Evolutionary conservation across 352 stramenopile species (phyloP), one percentile per base, ranked within the genome.

Genomic region (Pythium pyrilobum): DNA sequence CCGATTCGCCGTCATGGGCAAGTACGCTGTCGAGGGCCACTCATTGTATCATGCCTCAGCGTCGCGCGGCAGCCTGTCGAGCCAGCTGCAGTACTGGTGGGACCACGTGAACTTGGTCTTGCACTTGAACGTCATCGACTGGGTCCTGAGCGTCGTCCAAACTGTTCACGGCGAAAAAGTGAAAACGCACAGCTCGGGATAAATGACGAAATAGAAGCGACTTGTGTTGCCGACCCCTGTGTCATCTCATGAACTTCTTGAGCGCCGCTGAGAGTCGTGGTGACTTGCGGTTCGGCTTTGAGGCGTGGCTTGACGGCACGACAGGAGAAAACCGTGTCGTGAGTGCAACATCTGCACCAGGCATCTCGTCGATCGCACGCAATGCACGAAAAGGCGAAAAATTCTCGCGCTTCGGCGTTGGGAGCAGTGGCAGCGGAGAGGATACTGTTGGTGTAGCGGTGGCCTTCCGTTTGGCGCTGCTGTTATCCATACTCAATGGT

Each of bases 1-100:
- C 37, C 67, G 82, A 15, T 93, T 93, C 42, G 67, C 74, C 0
- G 69, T 87, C 25, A 90, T 90, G 72, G 82, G 77, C 24, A 74
- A 79, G 41, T 91, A 85, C 45, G 80, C 82, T 23, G 66, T 88
- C 4, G 62, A 74, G 50, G 82, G 77, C 4, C 74, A 89, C 44
- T 65, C 78, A n/a, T 40, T 67, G 10, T 78, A 78, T 27, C 71
- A 84, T 46, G 61, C 33, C 8, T 51, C 50, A 7, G 27, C 41
- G 18, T 36, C 56, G 0, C 29, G 18, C 12, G 20, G 18, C 2
- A 49, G 33, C 23, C 23, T 64, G 16, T 50, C 46, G 4, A 33
- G 34, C 32, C 56, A 38, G 5, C 18, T 64, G 4, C 43, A 46
- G 39, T 91, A 84, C 44, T 89, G 73, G 72, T 71, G 71, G 66